These are phyloP conservation scores for Aphanomyces astaci DNA, from an alignment of 352 stramenopile genomes.

Conservation along the genomic window DNA sequence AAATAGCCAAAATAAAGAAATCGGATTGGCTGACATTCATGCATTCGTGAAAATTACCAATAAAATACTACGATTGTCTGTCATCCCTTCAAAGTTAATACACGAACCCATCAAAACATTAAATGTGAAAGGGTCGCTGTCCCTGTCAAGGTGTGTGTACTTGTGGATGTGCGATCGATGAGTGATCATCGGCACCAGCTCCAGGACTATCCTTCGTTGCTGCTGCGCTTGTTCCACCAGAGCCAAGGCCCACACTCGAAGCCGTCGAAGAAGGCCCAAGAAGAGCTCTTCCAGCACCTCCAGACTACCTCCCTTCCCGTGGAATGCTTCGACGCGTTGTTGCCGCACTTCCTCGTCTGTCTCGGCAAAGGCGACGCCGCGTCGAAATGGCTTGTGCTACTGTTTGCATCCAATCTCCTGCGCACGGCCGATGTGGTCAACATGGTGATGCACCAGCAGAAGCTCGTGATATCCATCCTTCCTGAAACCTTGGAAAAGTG, in stretches of 20 bases:
- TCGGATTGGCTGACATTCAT: too few relatives aligned
- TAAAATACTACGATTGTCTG: too few relatives aligned
- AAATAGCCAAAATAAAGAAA: too few relatives aligned
- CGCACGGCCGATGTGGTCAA: not conserved
- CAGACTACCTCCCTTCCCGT: slow-evolving; percentile 4
- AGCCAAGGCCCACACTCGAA: slow-evolving; percentile 10
- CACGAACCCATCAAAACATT: not conserved
- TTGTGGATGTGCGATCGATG: slow-evolving; percentile 16
- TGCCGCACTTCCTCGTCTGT: not conserved
- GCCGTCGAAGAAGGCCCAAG: slow-evolving; percentile 5
- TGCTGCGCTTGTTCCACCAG: slow-evolving; percentile 10
- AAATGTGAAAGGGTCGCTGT: not conserved
- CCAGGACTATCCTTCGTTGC: slow-evolving; percentile 1
- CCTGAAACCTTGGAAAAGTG: slow-evolving; percentile 4
- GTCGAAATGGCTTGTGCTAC: slow-evolving; percentile 1
- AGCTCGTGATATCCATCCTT: not conserved
- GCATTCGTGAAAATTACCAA: too few relatives aligned
- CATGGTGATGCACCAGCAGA: not conserved
- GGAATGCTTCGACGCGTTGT: slow-evolving; percentile 3
- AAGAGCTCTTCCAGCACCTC: slow-evolving; percentile 7
- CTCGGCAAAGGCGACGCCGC: not conserved
- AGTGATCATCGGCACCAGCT: slow-evolving; percentile 1
- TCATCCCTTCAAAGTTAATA: too few relatives aligned
- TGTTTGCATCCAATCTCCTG: slow-evolving; percentile 14
- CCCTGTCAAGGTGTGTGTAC: not conserved